phyloP scores from a whole-genome alignment of 1,139 yeast species.

The Martiniozyma asiatica region DNA sequence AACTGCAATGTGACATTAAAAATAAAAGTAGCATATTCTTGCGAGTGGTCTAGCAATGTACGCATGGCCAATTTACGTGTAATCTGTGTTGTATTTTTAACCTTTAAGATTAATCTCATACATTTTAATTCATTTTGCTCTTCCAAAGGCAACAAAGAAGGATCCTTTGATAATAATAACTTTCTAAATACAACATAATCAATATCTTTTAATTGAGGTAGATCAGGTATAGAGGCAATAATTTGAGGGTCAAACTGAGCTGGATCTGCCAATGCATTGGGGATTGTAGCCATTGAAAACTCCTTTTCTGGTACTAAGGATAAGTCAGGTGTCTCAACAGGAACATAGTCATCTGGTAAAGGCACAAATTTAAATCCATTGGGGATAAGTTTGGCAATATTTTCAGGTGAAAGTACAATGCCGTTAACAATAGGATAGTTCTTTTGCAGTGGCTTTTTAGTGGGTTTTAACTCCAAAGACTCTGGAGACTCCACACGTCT shows the following conservation, averaged over 20 bases:
- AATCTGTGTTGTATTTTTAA: slow-evolving; percentile 68
- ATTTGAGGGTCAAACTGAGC: slow-evolving; percentile 29
- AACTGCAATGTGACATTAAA: slow-evolving; percentile 66
- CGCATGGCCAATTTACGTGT: slow-evolving; percentile 64
- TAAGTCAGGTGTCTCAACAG: slow-evolving; percentile 25
- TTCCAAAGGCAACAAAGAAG: slow-evolving; percentile 30
- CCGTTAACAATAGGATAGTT: slow-evolving; percentile 31
- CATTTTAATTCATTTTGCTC: slow-evolving; percentile 53
- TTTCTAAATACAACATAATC: slow-evolving; percentile 67
- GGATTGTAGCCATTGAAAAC: slow-evolving; percentile 27
- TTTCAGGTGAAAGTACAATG: slow-evolving; percentile 35
- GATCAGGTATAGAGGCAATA: slow-evolving; percentile 47
- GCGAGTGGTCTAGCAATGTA: slow-evolving; percentile 52
- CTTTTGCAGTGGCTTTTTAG: too few relatives aligned
- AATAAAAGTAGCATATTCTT: slow-evolving; percentile 46
- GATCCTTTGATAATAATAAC: slow-evolving; percentile 31
- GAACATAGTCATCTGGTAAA: slow-evolving; percentile 35
- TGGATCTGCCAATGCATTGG: slow-evolving; percentile 10
- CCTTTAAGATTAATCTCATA: slow-evolving; percentile 49
- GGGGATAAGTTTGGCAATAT: slow-evolving; percentile 43
- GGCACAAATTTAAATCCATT: slow-evolving; percentile 36
- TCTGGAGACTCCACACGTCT: too few relatives aligned
- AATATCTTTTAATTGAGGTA: slow-evolving; percentile 50
- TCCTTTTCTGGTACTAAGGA: slow-evolving; percentile 22
- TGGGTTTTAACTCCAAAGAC: not conserved